phyloP scores from a whole-genome alignment of 345 rosid genomes.

The Triadica sebifera region DNA sequence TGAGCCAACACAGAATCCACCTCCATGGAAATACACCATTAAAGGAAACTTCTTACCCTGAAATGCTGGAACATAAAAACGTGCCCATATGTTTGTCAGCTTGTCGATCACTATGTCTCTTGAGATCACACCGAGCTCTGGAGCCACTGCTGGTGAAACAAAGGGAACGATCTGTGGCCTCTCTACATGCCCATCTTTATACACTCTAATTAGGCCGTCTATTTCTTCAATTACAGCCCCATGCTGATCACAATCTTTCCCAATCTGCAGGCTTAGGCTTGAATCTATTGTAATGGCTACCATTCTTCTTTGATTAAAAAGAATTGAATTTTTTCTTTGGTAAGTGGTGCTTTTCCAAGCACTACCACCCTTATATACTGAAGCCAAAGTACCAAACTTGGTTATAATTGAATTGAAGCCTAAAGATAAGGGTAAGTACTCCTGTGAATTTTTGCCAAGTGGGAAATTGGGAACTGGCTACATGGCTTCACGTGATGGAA shows the following conservation, averaged over 20 bases:
- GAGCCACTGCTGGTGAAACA: conserved; percentile 39
- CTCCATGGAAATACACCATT: conserved; percentile 31
- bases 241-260: conserved; percentile 36
- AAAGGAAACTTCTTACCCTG: conserved; percentile 20
- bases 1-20: conserved; percentile 32
- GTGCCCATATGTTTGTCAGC: conserved; percentile 57
- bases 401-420: conserved; percentile 8
- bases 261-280: conserved; percentile 25
- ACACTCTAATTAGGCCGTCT: conserved; percentile 62
- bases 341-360: not conserved
- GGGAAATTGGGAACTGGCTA: conserved; percentile 26
- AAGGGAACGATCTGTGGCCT: conserved; percentile 47
- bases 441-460: conserved; percentile 16
- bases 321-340: too few species aligned
- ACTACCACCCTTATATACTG: not conserved
- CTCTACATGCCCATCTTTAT: conserved; percentile 65
- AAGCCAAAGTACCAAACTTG: not conserved
- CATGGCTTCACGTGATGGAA: conserved; percentile 27
- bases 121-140: conserved; percentile 46
- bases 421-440: not conserved
- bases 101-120: conserved; percentile 50
- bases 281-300: conserved; percentile 41
- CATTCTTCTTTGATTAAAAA: conserved; percentile 31
- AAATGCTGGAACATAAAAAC: conserved; percentile 51
- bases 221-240: conserved; percentile 53